Evolutionary conservation across 495 filamentous ascomycete species (phyloP), one percentile per base, ranked within the genome.

Genomic region (Talaromyces proteolyticus): DNA sequence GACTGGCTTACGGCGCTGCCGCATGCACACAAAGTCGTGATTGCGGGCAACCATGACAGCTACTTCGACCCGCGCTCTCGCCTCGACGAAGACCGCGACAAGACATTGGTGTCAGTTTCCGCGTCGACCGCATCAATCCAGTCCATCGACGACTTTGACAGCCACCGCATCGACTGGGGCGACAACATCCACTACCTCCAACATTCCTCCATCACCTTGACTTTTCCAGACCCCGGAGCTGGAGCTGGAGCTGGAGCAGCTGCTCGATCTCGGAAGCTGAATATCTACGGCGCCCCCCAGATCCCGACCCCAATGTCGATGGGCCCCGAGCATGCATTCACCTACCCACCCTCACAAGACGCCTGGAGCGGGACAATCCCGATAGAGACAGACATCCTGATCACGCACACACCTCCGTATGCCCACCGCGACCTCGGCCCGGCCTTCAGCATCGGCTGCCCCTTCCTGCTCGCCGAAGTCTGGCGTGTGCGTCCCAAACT

Each of bases 21-120:
- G 1, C 89, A 96, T 57, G 65, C 67, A 25, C 74, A 91, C 53
- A 95, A 95, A 64, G 77, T 96, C 43, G 78, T 89, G 34, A 86
- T 96, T 52, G 77, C 81, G 50, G 92, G 92, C n/a, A 96, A 95
- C 62, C 90, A 95, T 63, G 91, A 95, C 57, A 79, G 77, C 56
- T 91, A 81, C 66, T 85, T 95, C 47, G 91, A 96, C 58, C 56
- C 64, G 17, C 63, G 72, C 4, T 76, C 74, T 6, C 66, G 75
- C 6, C 54, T 51, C 1, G 61, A 65, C 3, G 62, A 75, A 41
- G 76, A 79, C 50, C 63, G 60, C 49, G 60, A 65, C 44, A 58
- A 69, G 50, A 57, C 61, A 2, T 69, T 62, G 21, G 61, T 66
- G 0, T 49, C 55, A 2, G 53, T 74, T 22, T 74, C 70, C 7